phyloP scores from a whole-genome alignment of 2,329 filamentous ascomycete species.

The Nakataea oryzae region DNA sequence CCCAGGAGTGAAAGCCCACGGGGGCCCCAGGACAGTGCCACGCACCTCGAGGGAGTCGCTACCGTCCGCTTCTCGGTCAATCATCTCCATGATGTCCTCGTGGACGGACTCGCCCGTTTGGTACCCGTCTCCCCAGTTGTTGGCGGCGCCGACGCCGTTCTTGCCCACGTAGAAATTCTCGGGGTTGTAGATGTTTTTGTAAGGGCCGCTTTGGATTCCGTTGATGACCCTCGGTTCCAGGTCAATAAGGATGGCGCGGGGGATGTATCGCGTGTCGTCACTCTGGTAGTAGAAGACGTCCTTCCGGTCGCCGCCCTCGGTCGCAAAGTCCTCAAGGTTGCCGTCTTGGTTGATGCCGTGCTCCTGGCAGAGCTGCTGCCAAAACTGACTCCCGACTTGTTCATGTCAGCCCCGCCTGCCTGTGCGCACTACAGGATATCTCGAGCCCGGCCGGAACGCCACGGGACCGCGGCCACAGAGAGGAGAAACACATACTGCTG shows the following conservation, averaged over 20 bases:
- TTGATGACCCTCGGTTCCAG: slow-evolving; percentile 90
- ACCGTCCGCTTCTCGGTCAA: slow-evolving; percentile 94
- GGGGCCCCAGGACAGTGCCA: not conserved
- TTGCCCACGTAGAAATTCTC: slow-evolving; percentile 98
- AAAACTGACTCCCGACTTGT: slow-evolving; percentile 90
- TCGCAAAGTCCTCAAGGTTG: slow-evolving; percentile 95
- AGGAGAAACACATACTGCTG: slow-evolving; percentile 63
- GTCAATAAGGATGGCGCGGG: slow-evolving; percentile 88
- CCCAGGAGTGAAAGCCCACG: too few relatives aligned
- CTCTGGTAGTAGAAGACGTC: slow-evolving; percentile 99
- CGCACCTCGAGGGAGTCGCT: slow-evolving; percentile 86
- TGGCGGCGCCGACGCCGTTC: slow-evolving; percentile 85
- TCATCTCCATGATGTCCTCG: slow-evolving; percentile 99
- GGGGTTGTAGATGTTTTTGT: slow-evolving; percentile 98
- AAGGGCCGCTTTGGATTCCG: slow-evolving; percentile 82
- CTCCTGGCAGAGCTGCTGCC: slow-evolving; percentile 96
- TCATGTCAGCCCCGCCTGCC: not conserved
- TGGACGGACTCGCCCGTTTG: slow-evolving; percentile 83
- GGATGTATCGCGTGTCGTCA: slow-evolving; percentile 97
- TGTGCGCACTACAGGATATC: not conserved
- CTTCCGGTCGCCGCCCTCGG: slow-evolving; percentile 93
- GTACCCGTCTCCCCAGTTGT: slow-evolving; percentile 98
- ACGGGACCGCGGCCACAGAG: slow-evolving; percentile 5
- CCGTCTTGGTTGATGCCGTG: slow-evolving; percentile 97
- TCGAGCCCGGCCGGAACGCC: too few relatives aligned